Conservation (phyloP, 2,329 filamentous ascomycete genomes). For the Chaetothyriales sp. region DNA sequence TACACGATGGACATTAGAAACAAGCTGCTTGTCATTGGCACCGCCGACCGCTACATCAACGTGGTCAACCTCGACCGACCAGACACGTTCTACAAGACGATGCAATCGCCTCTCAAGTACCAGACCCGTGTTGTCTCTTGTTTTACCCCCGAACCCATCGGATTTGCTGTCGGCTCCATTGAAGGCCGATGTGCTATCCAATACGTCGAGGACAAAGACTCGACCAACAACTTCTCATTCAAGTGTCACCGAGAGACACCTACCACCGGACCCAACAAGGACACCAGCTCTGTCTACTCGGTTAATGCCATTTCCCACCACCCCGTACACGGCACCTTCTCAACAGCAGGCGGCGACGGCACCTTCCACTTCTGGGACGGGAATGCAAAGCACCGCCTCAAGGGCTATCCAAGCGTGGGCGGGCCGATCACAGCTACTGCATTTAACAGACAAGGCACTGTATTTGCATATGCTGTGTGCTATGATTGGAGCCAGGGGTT, state of each 20-base stretch:
- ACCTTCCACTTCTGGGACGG: slow-evolving; percentile 74
- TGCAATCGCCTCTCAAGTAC: slow-evolving; percentile 95
- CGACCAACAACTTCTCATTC: slow-evolving; percentile 90
- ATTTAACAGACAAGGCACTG: slow-evolving; percentile 75
- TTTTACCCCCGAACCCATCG: slow-evolving; percentile 67
- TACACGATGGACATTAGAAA: slow-evolving; percentile 88
- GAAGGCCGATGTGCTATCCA: slow-evolving; percentile 96
- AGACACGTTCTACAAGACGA: slow-evolving; percentile 82
- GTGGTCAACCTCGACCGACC: slow-evolving; percentile 83
- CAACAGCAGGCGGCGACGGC: slow-evolving; percentile 84
- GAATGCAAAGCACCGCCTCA: slow-evolving; percentile 73
- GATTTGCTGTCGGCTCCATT: slow-evolving; percentile 90
- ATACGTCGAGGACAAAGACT: slow-evolving; percentile 92
- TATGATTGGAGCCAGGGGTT: slow-evolving; percentile 99
- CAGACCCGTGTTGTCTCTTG: slow-evolving; percentile 91
- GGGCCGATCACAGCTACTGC: slow-evolving; percentile 79
- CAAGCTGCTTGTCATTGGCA: slow-evolving; percentile 78
- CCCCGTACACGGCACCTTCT: slow-evolving; percentile 93
- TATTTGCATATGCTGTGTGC: slow-evolving; percentile 78
- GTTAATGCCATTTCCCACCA: slow-evolving; percentile 98
- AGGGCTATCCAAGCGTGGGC: slow-evolving; percentile 72
- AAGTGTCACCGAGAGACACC: slow-evolving; percentile 88
- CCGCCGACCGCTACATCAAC: slow-evolving; percentile 91
- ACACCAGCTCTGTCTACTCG: slow-evolving; percentile 75
- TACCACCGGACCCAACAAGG: slow-evolving; percentile 36